A percentile compares a stretch with the other conserved stretches of the same genome.
Evolutionary conservation across 2,329 filamentous ascomycete species (phyloP).

Genomic region (Pseudocercospora vitis): DNA sequence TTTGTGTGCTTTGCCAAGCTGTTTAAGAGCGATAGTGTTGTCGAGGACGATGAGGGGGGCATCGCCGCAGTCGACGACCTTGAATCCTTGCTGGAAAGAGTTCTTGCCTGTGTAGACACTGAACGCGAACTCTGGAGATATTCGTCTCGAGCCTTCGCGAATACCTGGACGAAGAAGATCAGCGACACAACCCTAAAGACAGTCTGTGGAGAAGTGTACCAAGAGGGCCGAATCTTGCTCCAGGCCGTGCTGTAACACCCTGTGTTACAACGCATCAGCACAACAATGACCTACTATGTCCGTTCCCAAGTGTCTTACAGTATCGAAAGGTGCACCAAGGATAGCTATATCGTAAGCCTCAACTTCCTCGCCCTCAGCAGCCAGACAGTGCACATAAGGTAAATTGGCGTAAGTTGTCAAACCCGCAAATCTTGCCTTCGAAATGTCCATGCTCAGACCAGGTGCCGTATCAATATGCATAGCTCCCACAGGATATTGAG

Average conservation of each 20-base stretch:
- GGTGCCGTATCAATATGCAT: slow-evolving; percentile 14
- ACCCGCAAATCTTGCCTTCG: slow-evolving; percentile 40
- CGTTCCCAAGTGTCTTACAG: slow-evolving; percentile 42
- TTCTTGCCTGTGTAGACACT: slow-evolving; percentile 52
- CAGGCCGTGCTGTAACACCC: slow-evolving; percentile 54
- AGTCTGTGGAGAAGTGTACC: slow-evolving; percentile 53
- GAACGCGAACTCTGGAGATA: slow-evolving; percentile 45
- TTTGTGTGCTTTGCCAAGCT: slow-evolving; percentile 54
- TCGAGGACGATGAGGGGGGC: slow-evolving; percentile 50
- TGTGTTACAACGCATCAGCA: slow-evolving; percentile 26
- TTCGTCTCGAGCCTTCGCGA: slow-evolving; percentile 39
- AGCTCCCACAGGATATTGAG: slow-evolving; percentile 36
- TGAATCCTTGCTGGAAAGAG: slow-evolving; percentile 47
- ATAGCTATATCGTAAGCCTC: slow-evolving; percentile 52
- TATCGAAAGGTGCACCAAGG: slow-evolving; percentile 53
- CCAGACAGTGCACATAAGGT: slow-evolving; percentile 51
- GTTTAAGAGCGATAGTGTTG: slow-evolving; percentile 56
- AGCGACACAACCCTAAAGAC: background rate
- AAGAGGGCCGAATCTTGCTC: slow-evolving; percentile 54
- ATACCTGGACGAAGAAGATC: background rate
- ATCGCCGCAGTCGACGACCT: slow-evolving; percentile 57
- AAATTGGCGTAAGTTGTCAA: slow-evolving; percentile 51
- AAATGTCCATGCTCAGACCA: slow-evolving; percentile 27
- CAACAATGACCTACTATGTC: too few species aligned
- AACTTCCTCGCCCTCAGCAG: slow-evolving; percentile 36